A percentile compares a stretch with the other conserved stretches of the same genome.
phyloP scores from a whole-genome alignment of 805 yeast species.

The Cyberlindnera mycetangii region DNA sequence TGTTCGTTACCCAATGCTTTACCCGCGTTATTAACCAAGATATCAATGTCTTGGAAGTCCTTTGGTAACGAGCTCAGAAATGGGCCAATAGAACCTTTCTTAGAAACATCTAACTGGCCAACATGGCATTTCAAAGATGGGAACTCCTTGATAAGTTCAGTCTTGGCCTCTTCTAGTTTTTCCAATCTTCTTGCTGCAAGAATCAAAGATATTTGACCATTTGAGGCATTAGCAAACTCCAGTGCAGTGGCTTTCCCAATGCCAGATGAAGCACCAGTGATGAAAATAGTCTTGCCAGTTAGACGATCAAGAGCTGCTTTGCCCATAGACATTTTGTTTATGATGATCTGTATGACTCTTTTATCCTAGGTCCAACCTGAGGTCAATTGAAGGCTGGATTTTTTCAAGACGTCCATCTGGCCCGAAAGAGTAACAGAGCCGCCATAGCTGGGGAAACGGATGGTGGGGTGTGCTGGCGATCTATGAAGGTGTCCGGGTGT shows the following conservation, averaged over 20 bases:
- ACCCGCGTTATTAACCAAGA: conserved; percentile 72
- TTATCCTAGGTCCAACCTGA: too few relatives aligned
- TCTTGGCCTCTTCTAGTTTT: conserved; percentile 48
- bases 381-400: not conserved
- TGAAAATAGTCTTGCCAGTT: conserved; percentile 72
- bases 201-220: conserved; percentile 67
- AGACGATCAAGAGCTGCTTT: conserved; percentile 74
- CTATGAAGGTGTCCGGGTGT: not conserved
- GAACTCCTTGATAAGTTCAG: conserved; percentile 44
- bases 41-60: conserved; percentile 62
- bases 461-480: not conserved
- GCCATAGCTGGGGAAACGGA: not conserved
- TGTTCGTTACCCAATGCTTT: conserved; percentile 76
- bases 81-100: conserved; percentile 46
- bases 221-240: conserved; percentile 75
- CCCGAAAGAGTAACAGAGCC: not conserved
- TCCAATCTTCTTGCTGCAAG: conserved; percentile 78
- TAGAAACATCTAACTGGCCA: conserved; percentile 55
- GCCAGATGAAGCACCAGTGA: conserved; percentile 97
- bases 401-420: not conserved
- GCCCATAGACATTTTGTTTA: conserved; percentile 59
- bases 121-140: conserved; percentile 45
- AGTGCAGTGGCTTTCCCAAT: conserved; percentile 91
- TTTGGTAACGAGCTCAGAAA: conserved; percentile 54
- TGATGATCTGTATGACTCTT: not conserved